Evolutionary conservation across 2,329 filamentous ascomycete species (phyloP).

Genomic region (Colletotrichum eleusines): DNA sequence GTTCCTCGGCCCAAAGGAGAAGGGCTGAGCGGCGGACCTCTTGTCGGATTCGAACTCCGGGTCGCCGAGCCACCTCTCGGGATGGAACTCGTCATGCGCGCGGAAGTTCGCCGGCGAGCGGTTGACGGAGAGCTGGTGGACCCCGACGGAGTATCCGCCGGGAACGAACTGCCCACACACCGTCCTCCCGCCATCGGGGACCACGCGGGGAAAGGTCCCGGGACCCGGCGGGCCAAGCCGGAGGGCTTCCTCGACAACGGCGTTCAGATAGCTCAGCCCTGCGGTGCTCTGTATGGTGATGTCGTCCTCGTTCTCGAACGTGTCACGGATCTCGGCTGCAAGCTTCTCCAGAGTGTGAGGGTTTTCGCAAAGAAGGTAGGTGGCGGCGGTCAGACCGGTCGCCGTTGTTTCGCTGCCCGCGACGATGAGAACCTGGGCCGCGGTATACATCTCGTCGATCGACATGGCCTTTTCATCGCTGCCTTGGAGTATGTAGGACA

Average conservation of each 20-base stretch:
- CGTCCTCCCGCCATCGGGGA: conserved; percentile 49
- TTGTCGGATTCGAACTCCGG: conserved; percentile 48
- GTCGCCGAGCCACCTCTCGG: conserved; percentile 35
- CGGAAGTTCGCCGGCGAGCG: conserved; percentile 45
- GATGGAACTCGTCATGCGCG: conserved; percentile 21
- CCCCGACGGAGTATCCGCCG: conserved; percentile 49
- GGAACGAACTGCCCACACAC: conserved; percentile 51
- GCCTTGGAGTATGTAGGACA: conserved; percentile 35
- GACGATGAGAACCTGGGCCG: conserved; percentile 45
- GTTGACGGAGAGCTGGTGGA: conserved; percentile 48
- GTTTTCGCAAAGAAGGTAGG: conserved; percentile 48
- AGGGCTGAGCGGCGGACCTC: conserved; percentile 59
- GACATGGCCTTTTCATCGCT: conserved; percentile 33
- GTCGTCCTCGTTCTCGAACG: conserved; percentile 51
- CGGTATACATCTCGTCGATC: conserved; percentile 32
- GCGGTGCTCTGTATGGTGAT: conserved; percentile 51
- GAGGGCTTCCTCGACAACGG: conserved; percentile 57
- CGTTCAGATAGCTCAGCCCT: conserved; percentile 53
- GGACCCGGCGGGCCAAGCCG: conserved; percentile 53
- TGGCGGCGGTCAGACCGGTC: conserved; percentile 46
- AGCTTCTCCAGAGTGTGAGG: conserved; percentile 49
- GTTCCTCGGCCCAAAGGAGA: conserved; percentile 61
- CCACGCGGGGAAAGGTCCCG: conserved; percentile 47
- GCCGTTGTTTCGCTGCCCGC: conserved; percentile 53
- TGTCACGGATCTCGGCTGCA: conserved; percentile 52